Evolutionary conservation across 2,329 filamentous ascomycete species (phyloP).

Genomic region (Ascomycota sp.): DNA sequence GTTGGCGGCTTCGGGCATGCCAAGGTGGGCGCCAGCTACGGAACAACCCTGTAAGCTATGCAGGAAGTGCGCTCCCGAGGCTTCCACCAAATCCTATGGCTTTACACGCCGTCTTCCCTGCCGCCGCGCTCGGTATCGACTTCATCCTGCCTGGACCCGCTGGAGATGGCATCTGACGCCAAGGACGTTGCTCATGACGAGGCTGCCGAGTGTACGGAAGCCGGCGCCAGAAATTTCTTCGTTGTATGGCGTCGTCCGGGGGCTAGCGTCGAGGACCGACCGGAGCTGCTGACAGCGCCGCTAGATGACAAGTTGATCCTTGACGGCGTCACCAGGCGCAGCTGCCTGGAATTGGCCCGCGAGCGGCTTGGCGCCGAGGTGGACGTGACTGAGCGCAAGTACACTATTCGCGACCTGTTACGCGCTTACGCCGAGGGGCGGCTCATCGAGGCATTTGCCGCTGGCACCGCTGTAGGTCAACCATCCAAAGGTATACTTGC

Average conservation of each 20-base stretch:
- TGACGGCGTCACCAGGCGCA: conserved; percentile 71
- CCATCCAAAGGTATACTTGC: not conserved
- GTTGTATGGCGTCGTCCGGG: conserved; percentile 46
- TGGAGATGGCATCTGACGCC: not conserved
- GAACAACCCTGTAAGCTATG: conserved; percentile 61
- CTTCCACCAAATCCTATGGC: conserved; percentile 84
- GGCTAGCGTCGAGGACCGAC: conserved; percentile 16
- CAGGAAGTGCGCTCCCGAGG: conserved; percentile 51
- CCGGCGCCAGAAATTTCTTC: conserved; percentile 85
- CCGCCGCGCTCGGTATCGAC: too few relatives aligned
- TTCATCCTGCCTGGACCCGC: too few relatives aligned
- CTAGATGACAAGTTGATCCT: conserved; percentile 69
- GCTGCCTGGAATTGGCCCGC: conserved; percentile 52
- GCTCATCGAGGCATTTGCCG: conserved; percentile 66
- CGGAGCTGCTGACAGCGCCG: conserved; percentile 61
- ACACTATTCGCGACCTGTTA: conserved; percentile 60
- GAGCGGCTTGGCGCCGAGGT: conserved; percentile 37
- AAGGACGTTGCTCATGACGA: not conserved
- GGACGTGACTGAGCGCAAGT: conserved; percentile 63
- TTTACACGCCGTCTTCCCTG: conserved; percentile 28
- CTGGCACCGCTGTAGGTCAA: conserved; percentile 59
- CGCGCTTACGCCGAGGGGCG: conserved; percentile 56
- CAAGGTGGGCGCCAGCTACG: conserved; percentile 89
- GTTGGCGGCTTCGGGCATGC: conserved; percentile 82
- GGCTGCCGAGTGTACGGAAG: conserved; percentile 64